phyloP scores from a whole-genome alignment of 345 rosid genomes.

The Punica granatum region DNA sequence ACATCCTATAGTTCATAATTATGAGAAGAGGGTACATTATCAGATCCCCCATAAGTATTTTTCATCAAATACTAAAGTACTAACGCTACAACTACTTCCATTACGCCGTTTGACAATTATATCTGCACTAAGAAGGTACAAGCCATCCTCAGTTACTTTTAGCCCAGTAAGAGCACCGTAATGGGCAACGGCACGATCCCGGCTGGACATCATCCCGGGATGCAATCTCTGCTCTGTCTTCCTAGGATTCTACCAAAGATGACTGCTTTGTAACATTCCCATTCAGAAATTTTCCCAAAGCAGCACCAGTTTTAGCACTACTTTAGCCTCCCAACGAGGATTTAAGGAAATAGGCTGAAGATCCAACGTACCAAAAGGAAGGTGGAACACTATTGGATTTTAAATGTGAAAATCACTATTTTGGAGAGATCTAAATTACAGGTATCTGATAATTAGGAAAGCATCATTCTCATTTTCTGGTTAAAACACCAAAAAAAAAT shows the following conservation, averaged over 20 bases:
- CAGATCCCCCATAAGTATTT: neutral
- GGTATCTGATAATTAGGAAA: neutral
- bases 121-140: constrained; percentile 97
- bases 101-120: neutral
- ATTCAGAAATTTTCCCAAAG: constrained; percentile 36
- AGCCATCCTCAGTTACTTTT: constrained; percentile 76
- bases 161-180: constrained; percentile 89
- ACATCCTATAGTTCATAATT: constrained; percentile 89
- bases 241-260: constrained; percentile 35
- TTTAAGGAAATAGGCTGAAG: constrained; percentile 8
- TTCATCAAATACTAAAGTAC: no score
- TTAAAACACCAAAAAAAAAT: neutral
- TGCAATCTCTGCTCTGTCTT: constrained; percentile 69
- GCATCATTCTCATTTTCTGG: neutral
- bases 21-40: constrained; percentile 15
- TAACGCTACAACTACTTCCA: neutral
- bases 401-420: neutral
- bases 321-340: constrained; percentile 32
- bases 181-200: constrained; percentile 88
- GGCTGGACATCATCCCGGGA: constrained; percentile 76
- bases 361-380: neutral
- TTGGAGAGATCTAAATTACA: neutral
- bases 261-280: constrained; percentile 57
- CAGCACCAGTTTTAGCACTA: constrained; percentile 28
- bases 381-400: neutral